Evolutionary conservation across 2,329 filamentous ascomycete genomes (phyloP), one percentile per base, ranked within the genome.

Genomic region (Fusarium hostae): DNA sequence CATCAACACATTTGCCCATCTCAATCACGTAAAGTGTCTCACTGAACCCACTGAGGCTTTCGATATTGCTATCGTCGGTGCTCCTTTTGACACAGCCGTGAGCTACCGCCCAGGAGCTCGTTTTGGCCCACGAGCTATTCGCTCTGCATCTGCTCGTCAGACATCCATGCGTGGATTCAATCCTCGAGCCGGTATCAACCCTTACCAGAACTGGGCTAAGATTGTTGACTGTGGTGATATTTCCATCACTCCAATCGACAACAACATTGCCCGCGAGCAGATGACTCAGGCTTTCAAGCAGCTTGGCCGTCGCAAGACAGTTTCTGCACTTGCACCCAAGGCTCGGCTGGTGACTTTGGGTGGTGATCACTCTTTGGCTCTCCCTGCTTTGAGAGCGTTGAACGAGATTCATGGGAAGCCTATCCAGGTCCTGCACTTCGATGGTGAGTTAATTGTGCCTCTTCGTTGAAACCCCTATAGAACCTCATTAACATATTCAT

Each of bases 221-320:
- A 89, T 97, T 65, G 85, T 95, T 55, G 95, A 98, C 84, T 98
- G 95, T 80, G 95, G 95, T 50, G 95, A 97, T 79, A 94, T 97
- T 61, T 94, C 95, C 32, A 86, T 97, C 72, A 93, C 92, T 1
- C 94, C 94, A 0, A 91, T 97, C 75, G 94, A 97, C 83, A 97
- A 97, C 79, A 89, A 85, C 3, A 85, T 97, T 20, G 95, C 95
- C 0, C 84, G 95, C 59, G 85, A 86, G 47, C 95, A 97, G 82
- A 97, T 97, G 94, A 93, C 89, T 35, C 89, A 91, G 77, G 94
- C 93, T 0, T 94, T 93, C 79, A 84, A 86, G 10, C 91, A 95
- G 81, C 89, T 97, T 5, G 86, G 84, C 34, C 78, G 73, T 40
- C 79, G 84, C 6, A 79, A 75, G 40, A 81, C 85, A 79, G 63